Conservation (phyloP, 805 yeast species). For the Teunomyces barrocoloradensis region DNA sequence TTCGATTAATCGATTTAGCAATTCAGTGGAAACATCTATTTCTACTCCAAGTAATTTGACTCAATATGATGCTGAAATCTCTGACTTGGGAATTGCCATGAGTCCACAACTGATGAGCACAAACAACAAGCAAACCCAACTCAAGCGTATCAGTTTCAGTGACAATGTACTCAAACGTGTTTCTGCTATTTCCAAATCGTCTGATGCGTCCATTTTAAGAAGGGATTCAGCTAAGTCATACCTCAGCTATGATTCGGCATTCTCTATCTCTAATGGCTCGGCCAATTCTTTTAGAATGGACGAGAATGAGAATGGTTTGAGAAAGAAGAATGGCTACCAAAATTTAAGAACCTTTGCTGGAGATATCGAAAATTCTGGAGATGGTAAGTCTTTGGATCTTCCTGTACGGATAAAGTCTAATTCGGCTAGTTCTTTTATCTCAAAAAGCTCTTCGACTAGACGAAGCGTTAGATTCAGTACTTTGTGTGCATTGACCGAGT, state of each 20-base stretch:
- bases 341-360: constrained; percentile 43
- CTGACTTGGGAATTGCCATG: constrained; percentile 41
- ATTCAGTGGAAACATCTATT: constrained; percentile 18
- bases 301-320: constrained; percentile 22
- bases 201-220: constrained; percentile 33
- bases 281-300: constrained; percentile 13
- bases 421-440: constrained; percentile 19
- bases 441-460: constrained; percentile 24
- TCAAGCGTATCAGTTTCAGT: constrained; percentile 24
- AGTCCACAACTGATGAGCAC: constrained; percentile 33
- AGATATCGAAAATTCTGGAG: constrained; percentile 5
- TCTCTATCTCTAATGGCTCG: constrained; percentile 33
- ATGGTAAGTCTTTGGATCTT: constrained; percentile 7
- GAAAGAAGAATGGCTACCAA: constrained; percentile 50
- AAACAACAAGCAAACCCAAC: constrained; percentile 7
- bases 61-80: constrained; percentile 38
- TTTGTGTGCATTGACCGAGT: constrained; percentile 37
- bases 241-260: constrained; percentile 58
- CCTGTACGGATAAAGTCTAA: constrained; percentile 12
- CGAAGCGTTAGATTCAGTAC: constrained; percentile 36
- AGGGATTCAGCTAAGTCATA: constrained; percentile 49
- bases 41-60: constrained; percentile 39
- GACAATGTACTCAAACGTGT: constrained; percentile 17
- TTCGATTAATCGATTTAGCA: constrained; percentile 7
- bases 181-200: constrained; percentile 25